Conservation (phyloP, 441 rosid genomes). For the Iberis amara region DNA sequence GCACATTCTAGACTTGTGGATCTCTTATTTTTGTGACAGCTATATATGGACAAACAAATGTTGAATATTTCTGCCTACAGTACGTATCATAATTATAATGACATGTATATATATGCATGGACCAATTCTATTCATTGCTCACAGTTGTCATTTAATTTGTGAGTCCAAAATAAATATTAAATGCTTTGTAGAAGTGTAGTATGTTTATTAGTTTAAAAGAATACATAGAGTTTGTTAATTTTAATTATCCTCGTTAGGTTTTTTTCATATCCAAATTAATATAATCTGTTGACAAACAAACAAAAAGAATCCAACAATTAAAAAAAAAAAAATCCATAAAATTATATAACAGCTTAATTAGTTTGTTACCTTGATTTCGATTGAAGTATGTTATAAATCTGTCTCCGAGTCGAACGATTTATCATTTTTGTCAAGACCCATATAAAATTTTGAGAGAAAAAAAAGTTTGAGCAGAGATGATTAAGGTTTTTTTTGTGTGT, state of each 20-base stretch:
- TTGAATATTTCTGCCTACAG: conserved; percentile 11
- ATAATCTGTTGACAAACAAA: neutral
- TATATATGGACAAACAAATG: conserved; percentile 4
- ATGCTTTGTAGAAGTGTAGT: conserved; percentile 2
- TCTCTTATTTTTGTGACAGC: conserved; percentile 19
- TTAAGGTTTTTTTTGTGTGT: neutral
- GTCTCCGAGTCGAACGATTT: conserved; percentile 1
- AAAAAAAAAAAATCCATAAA: neutral
- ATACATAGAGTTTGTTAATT: too few species aligned
- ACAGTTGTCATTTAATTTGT: conserved; percentile 33
- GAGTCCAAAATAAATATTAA: conserved; percentile 3
- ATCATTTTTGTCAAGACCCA: neutral
- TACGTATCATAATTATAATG: conserved; percentile 1
- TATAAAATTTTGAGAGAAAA: neutral
- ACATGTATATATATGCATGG: conserved; percentile 14
- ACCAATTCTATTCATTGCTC: conserved; percentile 27
- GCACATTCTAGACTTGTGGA: conserved; percentile 31
- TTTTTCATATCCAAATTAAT: too few species aligned
- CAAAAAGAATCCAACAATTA: neutral
- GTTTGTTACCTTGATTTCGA: conserved; percentile 23
- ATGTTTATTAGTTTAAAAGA: neutral
- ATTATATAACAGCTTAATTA: conserved; percentile 12
- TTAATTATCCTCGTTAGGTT: too few species aligned
- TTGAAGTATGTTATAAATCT: conserved; percentile 24
- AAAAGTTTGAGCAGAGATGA: neutral